Conservation (phyloP, 2,329 filamentous ascomycete genomes). For the Zymoseptoria brevis region DNA sequence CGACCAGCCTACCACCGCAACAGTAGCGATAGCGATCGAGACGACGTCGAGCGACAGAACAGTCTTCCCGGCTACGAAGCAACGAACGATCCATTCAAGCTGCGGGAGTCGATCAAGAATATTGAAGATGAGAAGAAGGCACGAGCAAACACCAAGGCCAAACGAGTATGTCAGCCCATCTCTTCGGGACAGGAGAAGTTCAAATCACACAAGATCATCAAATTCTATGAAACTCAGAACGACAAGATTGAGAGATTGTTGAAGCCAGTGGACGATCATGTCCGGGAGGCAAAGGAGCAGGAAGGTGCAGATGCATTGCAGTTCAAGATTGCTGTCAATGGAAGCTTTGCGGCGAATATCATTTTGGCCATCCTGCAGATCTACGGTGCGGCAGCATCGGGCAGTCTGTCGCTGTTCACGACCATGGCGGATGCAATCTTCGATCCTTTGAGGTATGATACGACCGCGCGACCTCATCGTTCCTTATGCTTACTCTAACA, state of each 20-base stretch:
- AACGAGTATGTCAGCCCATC: slow-evolving; percentile 48
- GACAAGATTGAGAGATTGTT: slow-evolving; percentile 86
- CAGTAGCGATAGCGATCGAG: slow-evolving; percentile 21
- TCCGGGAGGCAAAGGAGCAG: slow-evolving; percentile 70
- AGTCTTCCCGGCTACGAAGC: slow-evolving; percentile 49
- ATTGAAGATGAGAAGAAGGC: slow-evolving; percentile 67
- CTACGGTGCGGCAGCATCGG: slow-evolving; percentile 78
- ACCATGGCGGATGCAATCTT: slow-evolving; percentile 96
- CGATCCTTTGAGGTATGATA: slow-evolving; percentile 47
- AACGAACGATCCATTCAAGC: slow-evolving; percentile 72
- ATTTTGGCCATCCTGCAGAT: slow-evolving; percentile 72
- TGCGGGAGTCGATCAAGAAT: slow-evolving; percentile 70
- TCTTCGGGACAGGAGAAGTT: slow-evolving; percentile 35
- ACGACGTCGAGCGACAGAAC: slow-evolving; percentile 40
- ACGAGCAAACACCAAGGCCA: slow-evolving; percentile 70
- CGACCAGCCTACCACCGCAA: slow-evolving; percentile 28
- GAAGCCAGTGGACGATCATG: slow-evolving; percentile 87
- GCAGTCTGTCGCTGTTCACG: slow-evolving; percentile 91
- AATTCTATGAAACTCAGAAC: slow-evolving; percentile 87
- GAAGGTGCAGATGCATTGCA: slow-evolving; percentile 73
- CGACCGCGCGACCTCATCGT: neutral
- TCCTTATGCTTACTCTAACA: slow-evolving; percentile 38
- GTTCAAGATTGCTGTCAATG: slow-evolving; percentile 59
- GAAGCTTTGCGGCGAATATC: slow-evolving; percentile 71
- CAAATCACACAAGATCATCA: slow-evolving; percentile 53